phyloP scores from a whole-genome alignment of 192 early-diverging fungal genomes.

The Linnemannia zychae region DNA sequence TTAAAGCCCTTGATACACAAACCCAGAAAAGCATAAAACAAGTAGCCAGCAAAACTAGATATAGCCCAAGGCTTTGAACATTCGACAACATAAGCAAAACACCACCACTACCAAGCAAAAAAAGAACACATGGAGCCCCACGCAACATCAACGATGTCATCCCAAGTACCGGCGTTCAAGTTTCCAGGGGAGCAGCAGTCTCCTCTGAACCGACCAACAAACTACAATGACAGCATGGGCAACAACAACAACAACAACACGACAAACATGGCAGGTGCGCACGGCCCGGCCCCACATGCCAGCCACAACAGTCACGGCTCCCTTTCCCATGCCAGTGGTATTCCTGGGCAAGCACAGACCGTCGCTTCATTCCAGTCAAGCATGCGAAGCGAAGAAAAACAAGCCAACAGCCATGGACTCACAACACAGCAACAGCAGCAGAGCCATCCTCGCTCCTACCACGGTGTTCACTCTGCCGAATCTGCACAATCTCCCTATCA shows the following conservation, averaged over 20 bases:
- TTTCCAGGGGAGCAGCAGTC: neutral
- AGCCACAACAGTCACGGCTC: conserved; percentile 20
- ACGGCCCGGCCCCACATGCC: neutral
- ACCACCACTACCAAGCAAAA: neutral
- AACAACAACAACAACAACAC: neutral
- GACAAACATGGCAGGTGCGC: neutral
- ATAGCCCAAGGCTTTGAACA: too few relatives aligned
- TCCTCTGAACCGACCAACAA: too few relatives aligned
- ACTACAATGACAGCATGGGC: too few relatives aligned
- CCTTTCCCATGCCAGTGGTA: neutral
- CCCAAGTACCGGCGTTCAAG: neutral
- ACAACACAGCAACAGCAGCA: conserved; percentile 9
- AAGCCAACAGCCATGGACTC: neutral
- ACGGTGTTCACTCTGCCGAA: neutral
- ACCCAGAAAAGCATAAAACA: too few relatives aligned
- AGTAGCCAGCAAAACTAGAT: too few relatives aligned
- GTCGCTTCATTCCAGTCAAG: neutral
- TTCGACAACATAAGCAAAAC: neutral
- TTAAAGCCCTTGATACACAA: neutral
- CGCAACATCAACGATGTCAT: neutral
- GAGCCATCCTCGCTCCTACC: neutral
- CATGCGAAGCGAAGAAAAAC: neutral
- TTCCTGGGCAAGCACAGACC: neutral
- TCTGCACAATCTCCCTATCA: neutral
- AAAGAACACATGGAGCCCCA: neutral